phyloP scores from a whole-genome alignment of 2,329 filamentous ascomycete genomes.

The Epichloe hybrida region DNA sequence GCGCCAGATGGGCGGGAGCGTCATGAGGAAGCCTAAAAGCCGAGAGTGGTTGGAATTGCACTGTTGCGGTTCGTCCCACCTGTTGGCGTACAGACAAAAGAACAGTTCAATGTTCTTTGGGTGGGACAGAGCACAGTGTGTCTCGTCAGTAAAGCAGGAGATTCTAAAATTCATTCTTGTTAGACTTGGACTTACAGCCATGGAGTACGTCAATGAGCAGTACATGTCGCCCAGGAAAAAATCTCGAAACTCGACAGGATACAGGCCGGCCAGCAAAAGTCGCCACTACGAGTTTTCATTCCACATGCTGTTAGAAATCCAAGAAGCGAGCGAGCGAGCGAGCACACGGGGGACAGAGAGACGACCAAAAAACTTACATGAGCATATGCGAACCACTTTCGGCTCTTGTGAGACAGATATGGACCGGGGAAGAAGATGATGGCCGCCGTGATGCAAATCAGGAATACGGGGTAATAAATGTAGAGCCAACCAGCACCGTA shows the following conservation, averaged over 20 bases:
- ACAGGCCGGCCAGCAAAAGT: constrained; percentile 69
- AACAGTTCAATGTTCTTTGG: constrained; percentile 75
- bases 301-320: not conserved
- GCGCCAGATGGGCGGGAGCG: constrained; percentile 80
- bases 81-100: constrained; percentile 79
- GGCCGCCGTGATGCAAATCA: constrained; percentile 54
- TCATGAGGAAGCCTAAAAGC: constrained; percentile 70
- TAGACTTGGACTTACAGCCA: constrained; percentile 56
- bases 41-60: constrained; percentile 83
- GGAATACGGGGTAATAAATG: constrained; percentile 73
- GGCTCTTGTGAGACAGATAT: constrained; percentile 59
- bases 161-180: not conserved
- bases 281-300: constrained; percentile 48
- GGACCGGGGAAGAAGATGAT: constrained; percentile 66
- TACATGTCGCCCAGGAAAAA: constrained; percentile 98
- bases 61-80: constrained; percentile 57
- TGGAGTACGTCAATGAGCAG: constrained; percentile 84
- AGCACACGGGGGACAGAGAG: not conserved
- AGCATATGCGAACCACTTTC: constrained; percentile 81
- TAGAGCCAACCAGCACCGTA: constrained; percentile 56
- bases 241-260: constrained; percentile 90
- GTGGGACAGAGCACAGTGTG: not conserved
- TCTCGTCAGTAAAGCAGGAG: not conserved
- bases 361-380: constrained; percentile 43
- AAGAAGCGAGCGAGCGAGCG: not conserved